Evolutionary conservation across 345 rosid species (phyloP).

Genomic region (Euclidium syriacum): DNA sequence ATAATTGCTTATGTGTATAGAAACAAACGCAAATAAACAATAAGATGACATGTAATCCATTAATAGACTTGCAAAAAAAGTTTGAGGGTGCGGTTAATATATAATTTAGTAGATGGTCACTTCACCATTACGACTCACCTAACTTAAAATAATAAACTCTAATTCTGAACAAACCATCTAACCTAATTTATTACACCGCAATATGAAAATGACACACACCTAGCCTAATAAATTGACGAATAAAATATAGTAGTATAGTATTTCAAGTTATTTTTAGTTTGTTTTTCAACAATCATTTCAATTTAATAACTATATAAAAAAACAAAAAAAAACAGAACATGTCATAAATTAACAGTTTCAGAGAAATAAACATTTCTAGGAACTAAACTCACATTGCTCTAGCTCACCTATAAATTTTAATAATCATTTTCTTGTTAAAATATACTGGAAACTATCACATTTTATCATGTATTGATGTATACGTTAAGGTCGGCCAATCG

Average conservation of each 20-base stretch:
- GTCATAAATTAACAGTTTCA: background rate
- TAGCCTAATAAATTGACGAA: too few species aligned
- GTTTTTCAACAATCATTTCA: background rate
- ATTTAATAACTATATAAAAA: background rate
- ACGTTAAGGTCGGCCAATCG: background rate
- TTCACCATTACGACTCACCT: slow-evolving; percentile 24
- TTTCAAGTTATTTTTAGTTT: background rate
- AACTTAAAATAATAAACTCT: background rate
- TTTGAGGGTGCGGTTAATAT: background rate
- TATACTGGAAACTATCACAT: background rate
- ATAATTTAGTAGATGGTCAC: background rate
- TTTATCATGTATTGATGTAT: background rate
- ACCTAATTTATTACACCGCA: slow-evolving; percentile 11
- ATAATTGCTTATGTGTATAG: too few species aligned
- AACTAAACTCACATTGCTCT: background rate
- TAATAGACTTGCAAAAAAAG: background rate
- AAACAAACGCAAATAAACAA: background rate
- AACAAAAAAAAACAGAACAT: background rate
- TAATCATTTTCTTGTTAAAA: background rate
- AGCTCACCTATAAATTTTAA: background rate
- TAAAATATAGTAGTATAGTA: too few species aligned
- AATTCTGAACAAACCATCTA: slow-evolving; percentile 19
- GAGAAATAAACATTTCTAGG: background rate
- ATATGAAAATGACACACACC: slow-evolving; percentile 20
- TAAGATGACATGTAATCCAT: background rate